Evolutionary conservation across 805 yeast genomes (phyloP).

Genomic region (Kuraishia borneana): DNA sequence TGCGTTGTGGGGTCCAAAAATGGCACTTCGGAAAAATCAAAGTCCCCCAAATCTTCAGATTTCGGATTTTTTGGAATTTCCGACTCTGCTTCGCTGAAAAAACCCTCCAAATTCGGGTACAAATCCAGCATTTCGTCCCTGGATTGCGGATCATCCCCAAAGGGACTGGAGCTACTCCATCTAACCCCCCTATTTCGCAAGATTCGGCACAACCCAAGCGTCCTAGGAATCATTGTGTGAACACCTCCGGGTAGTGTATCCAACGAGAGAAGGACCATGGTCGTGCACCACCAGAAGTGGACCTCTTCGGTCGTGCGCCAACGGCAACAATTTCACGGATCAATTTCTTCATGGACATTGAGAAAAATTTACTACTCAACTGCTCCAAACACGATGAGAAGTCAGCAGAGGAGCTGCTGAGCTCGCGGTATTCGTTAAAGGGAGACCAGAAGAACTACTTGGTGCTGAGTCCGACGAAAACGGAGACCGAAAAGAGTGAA

Average conservation of each 20-base stretch:
- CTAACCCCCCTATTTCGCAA: too few relatives aligned
- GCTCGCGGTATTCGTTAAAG: constrained; percentile 29
- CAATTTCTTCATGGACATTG: too few relatives aligned
- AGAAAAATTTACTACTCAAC: too few relatives aligned
- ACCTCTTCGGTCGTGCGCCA: too few relatives aligned
- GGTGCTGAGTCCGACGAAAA: constrained; percentile 25
- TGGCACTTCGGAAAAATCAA: constrained; percentile 14
- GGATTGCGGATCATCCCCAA: not conserved
- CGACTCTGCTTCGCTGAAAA: constrained; percentile 7
- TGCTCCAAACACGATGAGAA: constrained; percentile 17
- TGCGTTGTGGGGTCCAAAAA: constrained; percentile 2
- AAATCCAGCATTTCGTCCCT: constrained; percentile 7
- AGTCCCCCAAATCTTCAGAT: constrained; percentile 9
- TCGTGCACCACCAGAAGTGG: too few relatives aligned
- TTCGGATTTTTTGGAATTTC: not conserved
- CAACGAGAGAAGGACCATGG: too few relatives aligned
- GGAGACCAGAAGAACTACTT: constrained; percentile 38
- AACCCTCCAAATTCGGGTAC: constrained; percentile 18
- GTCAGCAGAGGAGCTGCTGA: constrained; percentile 27
- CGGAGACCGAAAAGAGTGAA: constrained; percentile 5
- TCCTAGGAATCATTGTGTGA: too few relatives aligned
- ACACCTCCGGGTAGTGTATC: too few relatives aligned
- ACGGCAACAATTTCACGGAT: too few relatives aligned
- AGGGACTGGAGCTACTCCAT: too few relatives aligned
- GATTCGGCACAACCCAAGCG: too few relatives aligned